Base-by-base conservation (phyloP, 2,329 filamentous ascomycete genomes). In the Curvularia spicifera region DNA sequence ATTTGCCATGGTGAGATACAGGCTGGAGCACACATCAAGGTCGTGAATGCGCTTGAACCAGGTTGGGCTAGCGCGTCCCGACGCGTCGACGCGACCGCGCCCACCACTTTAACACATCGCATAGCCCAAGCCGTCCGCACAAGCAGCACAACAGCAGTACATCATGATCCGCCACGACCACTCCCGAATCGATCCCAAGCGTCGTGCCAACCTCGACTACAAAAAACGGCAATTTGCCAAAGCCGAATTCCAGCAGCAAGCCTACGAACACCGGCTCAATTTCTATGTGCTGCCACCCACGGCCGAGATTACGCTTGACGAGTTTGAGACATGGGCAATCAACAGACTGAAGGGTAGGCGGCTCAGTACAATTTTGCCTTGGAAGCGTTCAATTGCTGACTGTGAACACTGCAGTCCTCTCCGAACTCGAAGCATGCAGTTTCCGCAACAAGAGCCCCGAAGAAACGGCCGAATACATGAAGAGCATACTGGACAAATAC, bases 311-410 rank as follows among this genome's bases (percentile, higher is more conserved):
- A 96, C 92, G 0, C 87, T 99, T 42, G 95, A 99, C 74, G 89
- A 99, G 75, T 99, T 99, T 71, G 95, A 99, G 76, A 93, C 97
- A 84, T 99, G 95, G 95, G 95, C 93, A 10, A 98, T 99, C 71
- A 91, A 96, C 71, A 85, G 95, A 56, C 78, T 99, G 65, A 89
- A 92, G 79, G 86, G 92, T 67, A 12, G 31, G 51, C 40, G 13
- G 6, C 29, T 2, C 2, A 20, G 18, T 9, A n/a, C 26, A 37
- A n/a, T 1, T 1, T 1, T 4, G 7, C 6, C 5, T 6, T 5
- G 4, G 0, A 12, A 2, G 18, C 15, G 0, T 7, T 13, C 10
- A 8, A 0, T 8, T 47, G 42, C 58, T 69, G 46, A 68, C 65
- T 31, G 6, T 6, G 8, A 8, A 12, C 44, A 10, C 50, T 24